Base-by-base conservation (phyloP, 176 grass and related monocot genomes). In the Cenchrus americanus region DNA sequence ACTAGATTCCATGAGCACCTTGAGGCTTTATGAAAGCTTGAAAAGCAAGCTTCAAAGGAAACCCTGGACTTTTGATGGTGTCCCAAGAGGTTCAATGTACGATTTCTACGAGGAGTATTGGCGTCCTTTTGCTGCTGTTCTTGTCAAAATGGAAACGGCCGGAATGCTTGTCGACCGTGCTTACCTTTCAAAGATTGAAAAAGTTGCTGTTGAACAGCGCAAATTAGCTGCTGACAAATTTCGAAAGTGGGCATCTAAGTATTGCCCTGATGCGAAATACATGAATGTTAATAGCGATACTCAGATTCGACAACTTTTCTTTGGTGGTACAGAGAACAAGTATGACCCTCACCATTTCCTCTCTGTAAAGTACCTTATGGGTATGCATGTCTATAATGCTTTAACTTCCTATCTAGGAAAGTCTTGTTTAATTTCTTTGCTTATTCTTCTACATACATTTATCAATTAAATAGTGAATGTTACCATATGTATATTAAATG, bases 221-320 rank as follows among this genome's bases (percentile, higher is more conserved):
- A 80, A 84, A 94, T 51, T 89, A 81, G 96, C 89, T 57, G 91
- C 91, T 78, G 80, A 90, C 60, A 94, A 86, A 68, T 98, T 76
- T 76, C 80, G 91, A 69, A 93, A 86, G 66, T 98, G 96, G 96
- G 96, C 96, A 68, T 90, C 89, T 66, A 92, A 90, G 77, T 84
- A 95, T 87, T 98, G 96, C 81, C 72, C 87, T 71, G 93, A 98
- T 95, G 96, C 96, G 26, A 92, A 93, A 86, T 92, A 88, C 51
- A 98, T 98, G 96, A 98, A 95, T 76, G 89, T 98, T 24, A 94
- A 92, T 53, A 98, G 96, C 80, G 93, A 95, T 89, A 74, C 87
- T 74, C 96, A 98, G 77, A 93, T 98, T 71, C 89, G 89, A 12
- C 96, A 98, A 70, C 82, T 98, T 57, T 90, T 98, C 69, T 98